Conservation (phyloP, 371 early-diverging fungal species). For the Rhizopus stolonifer region DNA sequence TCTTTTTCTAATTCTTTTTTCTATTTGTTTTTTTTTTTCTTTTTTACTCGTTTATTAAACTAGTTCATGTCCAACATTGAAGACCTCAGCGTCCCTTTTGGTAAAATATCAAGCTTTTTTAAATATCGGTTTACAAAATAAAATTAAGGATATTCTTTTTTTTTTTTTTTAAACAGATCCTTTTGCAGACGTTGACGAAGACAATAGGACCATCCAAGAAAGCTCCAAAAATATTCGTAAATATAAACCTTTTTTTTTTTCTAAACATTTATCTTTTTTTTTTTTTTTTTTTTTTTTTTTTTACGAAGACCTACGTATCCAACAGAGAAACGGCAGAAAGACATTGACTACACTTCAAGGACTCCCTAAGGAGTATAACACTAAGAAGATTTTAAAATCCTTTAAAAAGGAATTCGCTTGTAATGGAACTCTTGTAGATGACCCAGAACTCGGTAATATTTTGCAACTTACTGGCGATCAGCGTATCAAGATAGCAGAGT, state of each 20-base stretch:
- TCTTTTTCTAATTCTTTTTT: too few species aligned
- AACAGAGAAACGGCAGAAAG: slow-evolving; percentile 97
- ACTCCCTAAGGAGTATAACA: slow-evolving; percentile 83
- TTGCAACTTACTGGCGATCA: slow-evolving; percentile 97
- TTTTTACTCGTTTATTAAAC: background rate
- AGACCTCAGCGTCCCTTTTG: slow-evolving; percentile 38
- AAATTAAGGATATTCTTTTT: too few species aligned
- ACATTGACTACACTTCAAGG: slow-evolving; percentile 89
- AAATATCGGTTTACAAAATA: background rate
- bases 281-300: background rate
- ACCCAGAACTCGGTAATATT: slow-evolving; percentile 87
- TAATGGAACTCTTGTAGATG: slow-evolving; percentile 92
- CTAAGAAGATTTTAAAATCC: slow-evolving; percentile 87
- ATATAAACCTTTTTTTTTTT: slow-evolving; percentile 22
- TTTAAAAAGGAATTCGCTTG: slow-evolving; percentile 98
- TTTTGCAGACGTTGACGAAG: slow-evolving; percentile 79
- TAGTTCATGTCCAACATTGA: slow-evolving; percentile 37
- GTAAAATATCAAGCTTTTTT: slow-evolving; percentile 9
- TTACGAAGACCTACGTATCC: slow-evolving; percentile 88
- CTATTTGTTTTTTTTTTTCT: too few species aligned
- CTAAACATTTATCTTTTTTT: too few species aligned
- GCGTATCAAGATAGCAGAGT: slow-evolving; percentile 80
- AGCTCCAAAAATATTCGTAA: slow-evolving; percentile 75
- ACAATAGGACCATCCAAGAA: slow-evolving; percentile 40
- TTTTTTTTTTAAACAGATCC: slow-evolving; percentile 54